phyloP scores from a whole-genome alignment of 768 basidiomycete species.

The Tylopilus rubrobrunneus region DNA sequence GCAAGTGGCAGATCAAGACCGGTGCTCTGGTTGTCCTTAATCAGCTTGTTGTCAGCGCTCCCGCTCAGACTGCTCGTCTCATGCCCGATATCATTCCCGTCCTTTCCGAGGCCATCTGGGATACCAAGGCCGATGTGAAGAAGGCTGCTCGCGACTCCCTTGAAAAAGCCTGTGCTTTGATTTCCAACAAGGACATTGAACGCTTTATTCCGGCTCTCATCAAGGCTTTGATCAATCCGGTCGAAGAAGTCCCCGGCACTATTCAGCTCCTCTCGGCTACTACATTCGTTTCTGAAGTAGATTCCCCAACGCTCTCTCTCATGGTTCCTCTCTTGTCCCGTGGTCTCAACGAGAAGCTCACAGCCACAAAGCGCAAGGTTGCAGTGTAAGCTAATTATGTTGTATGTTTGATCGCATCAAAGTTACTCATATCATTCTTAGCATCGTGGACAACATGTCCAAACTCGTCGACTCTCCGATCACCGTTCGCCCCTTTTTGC shows the following conservation, averaged over 20 bases:
- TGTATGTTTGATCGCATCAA: constrained; percentile 9
- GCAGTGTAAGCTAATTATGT: constrained; percentile 67
- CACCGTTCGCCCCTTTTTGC: constrained; percentile 96
- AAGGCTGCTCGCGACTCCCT: constrained; percentile 94
- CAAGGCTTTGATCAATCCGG: constrained; percentile 97
- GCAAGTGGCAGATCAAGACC: constrained; percentile 97
- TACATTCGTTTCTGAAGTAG: constrained; percentile 99
- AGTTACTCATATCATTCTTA: constrained; percentile 33
- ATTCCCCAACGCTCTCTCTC: constrained; percentile 92
- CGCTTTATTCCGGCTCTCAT: constrained; percentile 97
- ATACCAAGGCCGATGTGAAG: constrained; percentile 98
- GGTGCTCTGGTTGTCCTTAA: constrained; percentile 79
- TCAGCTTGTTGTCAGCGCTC: constrained; percentile 81
- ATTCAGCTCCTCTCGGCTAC: constrained; percentile 94
- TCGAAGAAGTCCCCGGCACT: constrained; percentile 97
- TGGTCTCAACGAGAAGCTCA: constrained; percentile 92
- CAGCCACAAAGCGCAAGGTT: constrained; percentile 95
- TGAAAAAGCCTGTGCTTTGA: constrained; percentile 88
- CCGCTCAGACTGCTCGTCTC: constrained; percentile 78
- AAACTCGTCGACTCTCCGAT: constrained; percentile 94
- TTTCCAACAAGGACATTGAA: constrained; percentile 98
- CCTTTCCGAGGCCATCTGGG: constrained; percentile 96
- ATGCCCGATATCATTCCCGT: constrained; percentile 95
- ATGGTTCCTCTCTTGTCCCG: constrained; percentile 96
- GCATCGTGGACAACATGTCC: constrained; percentile 97